phyloP scores from a whole-genome alignment of 2,329 filamentous ascomycete genomes.

The Apiospora hydei region DNA sequence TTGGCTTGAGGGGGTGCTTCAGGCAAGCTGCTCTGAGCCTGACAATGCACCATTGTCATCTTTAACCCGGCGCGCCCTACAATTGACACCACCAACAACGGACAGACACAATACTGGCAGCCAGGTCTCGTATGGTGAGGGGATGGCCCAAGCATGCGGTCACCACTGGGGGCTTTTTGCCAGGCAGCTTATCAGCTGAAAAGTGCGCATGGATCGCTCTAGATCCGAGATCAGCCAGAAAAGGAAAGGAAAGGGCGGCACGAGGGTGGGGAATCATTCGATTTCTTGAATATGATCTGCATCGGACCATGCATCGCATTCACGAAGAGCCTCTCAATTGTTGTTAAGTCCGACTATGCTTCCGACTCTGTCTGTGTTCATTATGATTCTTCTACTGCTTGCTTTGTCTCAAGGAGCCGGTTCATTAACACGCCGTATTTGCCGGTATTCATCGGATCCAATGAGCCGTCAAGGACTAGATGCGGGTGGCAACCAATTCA shows the following conservation, averaged over 20 bases:
- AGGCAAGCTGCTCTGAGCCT: no score
- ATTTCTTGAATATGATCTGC: slow-evolving; percentile 5
- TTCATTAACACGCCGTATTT: background rate
- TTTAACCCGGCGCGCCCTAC: no score
- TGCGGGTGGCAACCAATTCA: background rate
- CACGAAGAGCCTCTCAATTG: background rate
- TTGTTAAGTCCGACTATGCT: background rate
- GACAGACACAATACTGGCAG: background rate
- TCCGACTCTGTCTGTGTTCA: background rate
- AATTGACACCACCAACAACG: background rate
- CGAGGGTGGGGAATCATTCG: slow-evolving; percentile 2
- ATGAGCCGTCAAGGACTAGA: background rate
- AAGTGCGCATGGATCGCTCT: background rate
- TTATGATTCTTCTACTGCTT: background rate
- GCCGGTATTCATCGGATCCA: background rate
- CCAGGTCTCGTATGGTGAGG: background rate
- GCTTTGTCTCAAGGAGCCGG: background rate
- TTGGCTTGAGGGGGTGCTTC: background rate
- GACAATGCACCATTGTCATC: background rate
- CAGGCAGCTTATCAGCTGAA: background rate
- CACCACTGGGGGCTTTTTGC: background rate
- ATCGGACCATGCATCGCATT: background rate
- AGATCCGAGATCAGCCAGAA: background rate
- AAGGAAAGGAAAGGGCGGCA: background rate
- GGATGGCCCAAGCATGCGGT: background rate